Base-by-base conservation (phyloP, 768 basidiomycete species). In the Phanerochaete carnosa region DNA sequence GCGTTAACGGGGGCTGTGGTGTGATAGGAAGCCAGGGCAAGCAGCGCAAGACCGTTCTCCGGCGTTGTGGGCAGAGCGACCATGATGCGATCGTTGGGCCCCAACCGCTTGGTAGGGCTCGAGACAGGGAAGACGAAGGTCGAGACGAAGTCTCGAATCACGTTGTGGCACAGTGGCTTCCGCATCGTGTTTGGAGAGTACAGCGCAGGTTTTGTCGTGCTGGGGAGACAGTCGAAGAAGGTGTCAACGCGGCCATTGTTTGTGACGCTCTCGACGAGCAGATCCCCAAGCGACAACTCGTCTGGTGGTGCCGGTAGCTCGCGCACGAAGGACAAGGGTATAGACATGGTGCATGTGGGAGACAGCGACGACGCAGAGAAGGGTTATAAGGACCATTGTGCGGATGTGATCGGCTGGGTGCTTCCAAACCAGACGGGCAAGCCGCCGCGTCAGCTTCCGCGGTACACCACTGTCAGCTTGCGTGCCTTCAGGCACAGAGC, bases 1-100 rank as follows among this genome's bases (percentile, higher is more conserved):
- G 78, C 73, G 65, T 81, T 82, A 33, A 81, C 76, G 1, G 80
- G 80, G 5, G 78, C 80, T 56, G 77, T 78, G 22, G 79, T 77
- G 68, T 80, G 77, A 62, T 80, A 80, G 54, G 61, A 66, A 12
- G 76, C 71, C 15, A 82, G 60, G 1, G 79, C 73, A 47, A 80
- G 73, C n/a, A 82, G 67, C 2, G 80, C 80, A 11, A 80, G 65
- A 0, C 79, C 80, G 53, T 78, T 80, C 63, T 79, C 77, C 22
- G 79, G 77, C 8, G 79, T 79, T 12, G 78, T 76, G 8, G 79
- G 79, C 5, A 80, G 69, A 3, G 72, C 76, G 55, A 79, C 68
- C 72, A 82, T 77, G 58, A 82, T 72, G 12, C 80, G 74, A 68
- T 80, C 79, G 65, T 80, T 82, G 12, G 72, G 76, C 8, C 73